Evolutionary conservation across 1,284 basidiomycete species (phyloP), one percentile per base, ranked within the genome.

Genomic region (Peniophora sp.): DNA sequence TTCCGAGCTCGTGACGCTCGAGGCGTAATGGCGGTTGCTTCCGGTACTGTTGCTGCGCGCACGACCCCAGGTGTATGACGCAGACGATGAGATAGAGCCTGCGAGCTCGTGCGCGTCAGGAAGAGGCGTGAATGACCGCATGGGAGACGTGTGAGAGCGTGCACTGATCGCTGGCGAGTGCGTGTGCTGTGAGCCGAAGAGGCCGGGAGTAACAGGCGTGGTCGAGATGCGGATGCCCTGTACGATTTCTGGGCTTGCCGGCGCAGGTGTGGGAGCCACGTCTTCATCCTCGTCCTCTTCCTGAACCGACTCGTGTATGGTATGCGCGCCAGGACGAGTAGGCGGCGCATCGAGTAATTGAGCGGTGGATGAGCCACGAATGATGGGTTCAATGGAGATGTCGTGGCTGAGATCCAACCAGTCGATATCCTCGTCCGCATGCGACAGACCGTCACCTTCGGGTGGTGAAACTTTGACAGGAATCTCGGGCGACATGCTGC

Each of bases 181-280:
- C 38, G 38, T 5, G n/a, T n/a, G 16, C 5, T 17, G 6, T n/a
- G n/a, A n/a, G 14, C 51, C 56, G 20, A 58, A 55, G 3, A 58
- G 41, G 2, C 56, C 58, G 2, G 63, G 60, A 27, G 63, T 51
- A 25, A 61, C 53, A 6, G 66, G 57, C 8, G 66, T 62, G 12
- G 79, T 85, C 35, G 71, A 74, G 51, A 85, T 77, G 51, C 78
- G 72, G 55, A 86, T 62, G 2, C 83, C 83, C 45, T 84, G 81
- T 17, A 85, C 75, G 41, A 49, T 47, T 56, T 56, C 44, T 38
- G 43, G 53, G 19, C 41, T 44, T 46, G 39, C 17, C 43, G 43
- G 49, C 38, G 23, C 47, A 2, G 3, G 38, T 24, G n/a, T 49
- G 19, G 8, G 45, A 9, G 52, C 55, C 22, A 53, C 53, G 10